Percentiles rank a stretch among this genome's conserved stretches.
Conservation (phyloP, 441 rosid genomes). For the Pelargonium australe region DNA sequence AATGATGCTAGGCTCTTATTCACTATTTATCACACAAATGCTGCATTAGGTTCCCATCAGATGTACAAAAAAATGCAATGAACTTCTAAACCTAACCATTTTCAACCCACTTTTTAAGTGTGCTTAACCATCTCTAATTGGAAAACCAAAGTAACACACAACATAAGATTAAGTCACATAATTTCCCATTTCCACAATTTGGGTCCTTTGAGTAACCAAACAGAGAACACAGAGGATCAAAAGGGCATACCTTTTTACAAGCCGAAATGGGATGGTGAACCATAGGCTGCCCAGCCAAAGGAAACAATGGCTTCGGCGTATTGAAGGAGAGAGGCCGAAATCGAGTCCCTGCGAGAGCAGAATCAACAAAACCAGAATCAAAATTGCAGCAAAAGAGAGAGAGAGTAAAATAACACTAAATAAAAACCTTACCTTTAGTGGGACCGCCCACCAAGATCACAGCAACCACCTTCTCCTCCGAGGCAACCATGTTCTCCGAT, state of each 20-base stretch:
- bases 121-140: not conserved
- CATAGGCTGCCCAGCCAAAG: conserved; percentile 91
- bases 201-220: not conserved
- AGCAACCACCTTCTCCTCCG: conserved; percentile 64
- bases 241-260: conserved; percentile 62
- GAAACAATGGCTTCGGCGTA: conserved; percentile 73
- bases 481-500: not conserved
- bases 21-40: not conserved
- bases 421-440: conserved; percentile 52
- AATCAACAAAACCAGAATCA: not conserved
- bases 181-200: no score
- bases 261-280: conserved; percentile 92
- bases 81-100: not conserved
- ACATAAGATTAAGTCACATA: no score
- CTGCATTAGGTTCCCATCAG: no score
- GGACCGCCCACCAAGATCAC: conserved; percentile 97
- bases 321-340: conserved; percentile 82
- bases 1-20: not conserved
- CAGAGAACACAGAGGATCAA: not conserved
- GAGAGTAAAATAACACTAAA: not conserved
- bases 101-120: not conserved
- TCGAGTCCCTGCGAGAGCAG: conserved; percentile 49
- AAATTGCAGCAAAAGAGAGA: not conserved
- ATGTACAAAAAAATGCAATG: not conserved
- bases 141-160: not conserved